These are phyloP conservation scores for Neurospora sp. DNA, from an alignment of 495 filamentous ascomycete genomes.

Conservation along the genomic window DNA sequence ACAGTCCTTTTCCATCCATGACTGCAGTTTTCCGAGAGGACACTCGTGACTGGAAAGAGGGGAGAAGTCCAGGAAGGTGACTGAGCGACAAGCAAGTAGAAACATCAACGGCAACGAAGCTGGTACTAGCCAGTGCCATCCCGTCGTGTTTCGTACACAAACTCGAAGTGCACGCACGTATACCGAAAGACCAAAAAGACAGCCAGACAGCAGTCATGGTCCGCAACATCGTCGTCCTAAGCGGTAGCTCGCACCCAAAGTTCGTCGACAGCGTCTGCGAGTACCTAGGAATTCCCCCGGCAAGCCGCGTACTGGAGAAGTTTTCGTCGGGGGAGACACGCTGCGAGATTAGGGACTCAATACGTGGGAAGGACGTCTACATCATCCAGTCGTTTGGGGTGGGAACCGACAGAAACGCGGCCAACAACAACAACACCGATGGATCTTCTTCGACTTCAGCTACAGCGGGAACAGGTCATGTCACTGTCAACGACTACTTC, in stretches of 20 bases:
- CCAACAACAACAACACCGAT: not conserved
- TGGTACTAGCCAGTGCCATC: not conserved
- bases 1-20: not conserved
- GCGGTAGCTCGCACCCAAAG: constrained; percentile 83
- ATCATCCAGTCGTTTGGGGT: constrained; percentile 66
- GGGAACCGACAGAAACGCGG: not conserved
- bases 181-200: not conserved
- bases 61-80: not conserved
- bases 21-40: not conserved
- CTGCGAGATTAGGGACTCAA: constrained; percentile 89
- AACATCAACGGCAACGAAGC: not conserved
- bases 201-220: constrained; percentile 46
- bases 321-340: constrained; percentile 92
- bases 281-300: constrained; percentile 72
- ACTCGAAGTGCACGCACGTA: not conserved
- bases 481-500: constrained; percentile 89
- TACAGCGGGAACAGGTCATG: constrained; percentile 13
- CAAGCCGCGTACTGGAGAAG: constrained; percentile 74
- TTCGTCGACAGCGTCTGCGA: constrained; percentile 78
- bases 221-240: constrained; percentile 89
- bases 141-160: not conserved
- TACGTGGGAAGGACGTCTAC: constrained; percentile 96
- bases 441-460: not conserved
- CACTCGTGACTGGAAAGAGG: not conserved
- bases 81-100: not conserved